Conservation (phyloP, 306 rosid species). For the Leucaena leucocephala region DNA sequence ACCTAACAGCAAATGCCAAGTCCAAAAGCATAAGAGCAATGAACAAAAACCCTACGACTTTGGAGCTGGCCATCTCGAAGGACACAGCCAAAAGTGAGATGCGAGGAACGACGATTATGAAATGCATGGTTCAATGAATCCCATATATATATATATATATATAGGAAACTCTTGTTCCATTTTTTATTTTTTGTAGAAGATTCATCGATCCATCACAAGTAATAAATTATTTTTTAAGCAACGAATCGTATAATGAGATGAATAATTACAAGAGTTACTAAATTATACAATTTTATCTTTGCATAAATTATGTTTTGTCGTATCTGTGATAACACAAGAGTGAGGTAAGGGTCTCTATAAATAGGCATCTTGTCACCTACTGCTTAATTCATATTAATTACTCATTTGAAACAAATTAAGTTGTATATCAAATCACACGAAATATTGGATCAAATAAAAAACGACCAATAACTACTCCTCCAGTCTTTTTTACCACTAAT, state of each 20-base stretch:
- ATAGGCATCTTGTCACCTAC: background rate
- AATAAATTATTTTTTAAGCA: too few relatives aligned
- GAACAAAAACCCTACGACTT: slow-evolving; percentile 53
- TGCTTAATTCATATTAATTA: too few relatives aligned
- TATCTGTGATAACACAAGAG: background rate
- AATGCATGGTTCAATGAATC: background rate
- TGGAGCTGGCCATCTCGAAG: slow-evolving; percentile 54
- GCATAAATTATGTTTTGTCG: background rate
- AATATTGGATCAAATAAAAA: too few relatives aligned
- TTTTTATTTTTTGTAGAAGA: too few relatives aligned
- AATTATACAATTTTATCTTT: background rate
- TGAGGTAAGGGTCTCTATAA: background rate
- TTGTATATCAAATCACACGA: too few relatives aligned
- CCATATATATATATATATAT: too few relatives aligned
- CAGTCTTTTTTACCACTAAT: too few relatives aligned
- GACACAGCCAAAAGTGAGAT: background rate
- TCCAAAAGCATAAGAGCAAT: slow-evolving; percentile 64
- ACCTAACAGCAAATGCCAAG: slow-evolving; percentile 60
- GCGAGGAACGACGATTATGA: background rate
- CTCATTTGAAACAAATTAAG: too few relatives aligned
- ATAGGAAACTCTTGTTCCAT: background rate
- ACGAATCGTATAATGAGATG: background rate
- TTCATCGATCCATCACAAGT: too few relatives aligned
- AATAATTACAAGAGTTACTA: background rate
- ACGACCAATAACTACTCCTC: too few relatives aligned